These are phyloP conservation scores for Podochytrium sp. DNA, from an alignment of 192 early-diverging fungal species.

Conservation along the genomic window DNA sequence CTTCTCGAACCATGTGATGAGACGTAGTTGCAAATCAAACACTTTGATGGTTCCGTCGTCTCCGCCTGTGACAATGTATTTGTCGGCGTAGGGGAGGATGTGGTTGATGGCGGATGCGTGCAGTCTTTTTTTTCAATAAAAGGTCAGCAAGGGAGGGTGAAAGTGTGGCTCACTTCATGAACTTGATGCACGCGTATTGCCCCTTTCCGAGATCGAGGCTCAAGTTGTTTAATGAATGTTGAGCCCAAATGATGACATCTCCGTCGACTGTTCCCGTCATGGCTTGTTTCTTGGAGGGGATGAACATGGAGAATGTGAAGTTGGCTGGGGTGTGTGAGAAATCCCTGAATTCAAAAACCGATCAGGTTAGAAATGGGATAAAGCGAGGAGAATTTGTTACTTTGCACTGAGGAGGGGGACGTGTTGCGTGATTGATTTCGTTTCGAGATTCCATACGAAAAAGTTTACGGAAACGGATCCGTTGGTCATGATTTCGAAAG, in stretches of 20 bases:
- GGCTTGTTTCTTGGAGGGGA: constrained; percentile 51
- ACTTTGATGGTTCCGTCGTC: constrained; percentile 60
- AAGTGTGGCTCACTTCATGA: constrained; percentile 51
- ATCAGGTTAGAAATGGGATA: not conserved
- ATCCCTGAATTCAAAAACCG: constrained; percentile 47
- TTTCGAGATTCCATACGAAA: constrained; percentile 42
- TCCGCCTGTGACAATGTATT: constrained; percentile 59
- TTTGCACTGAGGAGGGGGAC: constrained; percentile 49
- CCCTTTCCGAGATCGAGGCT: constrained; percentile 50
- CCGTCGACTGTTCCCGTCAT: constrained; percentile 51
- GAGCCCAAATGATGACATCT: constrained; percentile 55
- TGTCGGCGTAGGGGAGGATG: constrained; percentile 35
- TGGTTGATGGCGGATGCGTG: constrained; percentile 52
- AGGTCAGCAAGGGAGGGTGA: not conserved
- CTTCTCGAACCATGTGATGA: constrained; percentile 55
- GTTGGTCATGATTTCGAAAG: constrained; percentile 52
- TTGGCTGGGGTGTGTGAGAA: constrained; percentile 48
- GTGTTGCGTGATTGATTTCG: constrained; percentile 42
- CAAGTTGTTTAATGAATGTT: constrained; percentile 53
- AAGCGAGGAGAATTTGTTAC: constrained; percentile 32
- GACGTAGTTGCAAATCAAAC: constrained; percentile 58
- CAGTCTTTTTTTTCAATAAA: constrained; percentile 35
- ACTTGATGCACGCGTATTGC: constrained; percentile 55
- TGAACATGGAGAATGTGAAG: constrained; percentile 52
- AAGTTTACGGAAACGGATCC: constrained; percentile 50